Conservation (phyloP, 495 filamentous ascomycete genomes). For the Neurospora sublineolata region DNA sequence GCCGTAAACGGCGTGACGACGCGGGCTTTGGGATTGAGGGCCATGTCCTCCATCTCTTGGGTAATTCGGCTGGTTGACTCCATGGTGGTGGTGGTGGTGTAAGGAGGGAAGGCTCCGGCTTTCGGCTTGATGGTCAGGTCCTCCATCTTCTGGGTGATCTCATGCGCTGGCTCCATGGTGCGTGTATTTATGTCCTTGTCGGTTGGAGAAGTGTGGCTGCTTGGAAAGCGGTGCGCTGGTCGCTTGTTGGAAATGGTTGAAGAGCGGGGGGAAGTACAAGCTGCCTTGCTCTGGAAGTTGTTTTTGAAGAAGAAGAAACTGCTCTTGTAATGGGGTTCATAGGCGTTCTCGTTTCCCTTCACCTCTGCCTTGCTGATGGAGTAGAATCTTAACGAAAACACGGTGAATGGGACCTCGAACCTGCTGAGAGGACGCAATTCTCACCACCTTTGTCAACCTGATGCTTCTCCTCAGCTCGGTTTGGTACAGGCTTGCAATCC, state of each 20-base stretch:
- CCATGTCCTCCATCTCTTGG: background rate
- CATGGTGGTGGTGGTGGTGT: background rate
- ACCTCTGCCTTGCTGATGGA: background rate
- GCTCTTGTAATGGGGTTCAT: background rate
- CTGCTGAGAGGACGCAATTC: too few species aligned
- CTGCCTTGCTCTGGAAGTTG: background rate
- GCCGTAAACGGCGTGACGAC: background rate
- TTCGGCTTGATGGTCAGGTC: background rate
- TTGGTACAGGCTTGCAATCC: background rate
- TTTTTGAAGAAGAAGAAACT: background rate
- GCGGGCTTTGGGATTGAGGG: background rate
- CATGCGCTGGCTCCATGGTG: background rate
- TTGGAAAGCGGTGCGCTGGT: background rate
- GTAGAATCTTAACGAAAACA: rapidly evolving
- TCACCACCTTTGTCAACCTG: background rate
- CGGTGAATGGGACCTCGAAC: background rate
- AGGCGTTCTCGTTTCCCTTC: background rate
- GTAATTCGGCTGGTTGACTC: background rate
- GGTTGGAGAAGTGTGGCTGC: background rate
- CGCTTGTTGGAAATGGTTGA: background rate
- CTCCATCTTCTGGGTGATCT: background rate
- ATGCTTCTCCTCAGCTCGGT: background rate
- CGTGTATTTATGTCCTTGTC: background rate
- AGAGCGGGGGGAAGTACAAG: background rate
- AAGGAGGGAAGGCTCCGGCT: background rate